Evolutionary conservation across 139 green algal genomes (phyloP), one percentile per base, ranked within the genome.

Genomic region (Chlamydomonas urium): DNA sequence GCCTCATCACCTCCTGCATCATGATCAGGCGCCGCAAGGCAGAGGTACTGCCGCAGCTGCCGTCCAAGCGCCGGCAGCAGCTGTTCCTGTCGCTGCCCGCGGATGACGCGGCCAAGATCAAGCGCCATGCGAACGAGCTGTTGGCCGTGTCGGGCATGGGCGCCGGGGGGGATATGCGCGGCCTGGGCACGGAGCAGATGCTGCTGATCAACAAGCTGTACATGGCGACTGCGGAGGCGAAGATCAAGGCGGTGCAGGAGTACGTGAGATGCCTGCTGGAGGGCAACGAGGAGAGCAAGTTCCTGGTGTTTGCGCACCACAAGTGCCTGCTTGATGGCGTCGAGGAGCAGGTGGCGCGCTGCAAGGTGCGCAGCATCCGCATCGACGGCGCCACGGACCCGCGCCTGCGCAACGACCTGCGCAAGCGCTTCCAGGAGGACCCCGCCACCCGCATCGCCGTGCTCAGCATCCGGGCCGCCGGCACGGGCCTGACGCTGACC

Each of bases 261-360:
- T 93, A 94, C 72, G 66, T 96, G 1, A 31, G 57, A 1, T 78
- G 83, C 5, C 61, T 94, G 60, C 62, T 93, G 42, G 84, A 90
- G n/a, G n/a, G n/a, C 8, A 32, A 65, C 24, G 37, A 24, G 26
- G 86, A 91, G 6, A 63, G 83, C 37, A 98, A 98, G 86, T 92
- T 97, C 69, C 79, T 98, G 1, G 58, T 98, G 5, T 98, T 98
- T 73, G 93, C 86, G 17, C 94, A 98, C 81, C 94, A 99, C 86
- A 78, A 66, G 75, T 57, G 68, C 14, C 58, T 97, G 78, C 81
- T 96, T 48, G 81, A 97, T 69, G 82, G 61, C 50, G 78, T 96
- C n/a, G 81, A 94, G 73, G 59, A 38, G 72, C 65, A 31, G 73
- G n/a, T n/a, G 45, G 24, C 24, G 31, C 62, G 17, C 36, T 19